These are phyloP conservation scores for Pontederia crassipes DNA, from an alignment of 176 grass and related monocot genomes.

Conservation along the genomic window DNA sequence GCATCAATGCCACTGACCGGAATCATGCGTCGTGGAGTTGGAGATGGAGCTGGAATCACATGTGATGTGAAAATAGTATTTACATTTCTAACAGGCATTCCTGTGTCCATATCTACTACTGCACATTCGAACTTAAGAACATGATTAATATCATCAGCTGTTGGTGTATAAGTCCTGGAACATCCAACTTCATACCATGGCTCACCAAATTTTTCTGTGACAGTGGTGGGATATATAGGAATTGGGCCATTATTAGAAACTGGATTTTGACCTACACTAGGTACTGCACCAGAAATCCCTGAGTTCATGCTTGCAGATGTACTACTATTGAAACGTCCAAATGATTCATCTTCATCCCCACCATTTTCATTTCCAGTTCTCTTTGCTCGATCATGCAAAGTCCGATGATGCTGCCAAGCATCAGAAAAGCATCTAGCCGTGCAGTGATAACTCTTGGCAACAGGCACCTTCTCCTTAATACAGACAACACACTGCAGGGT, in stretches of 20 bases:
- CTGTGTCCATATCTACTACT: constrained; percentile 63
- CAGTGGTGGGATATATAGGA: constrained; percentile 9
- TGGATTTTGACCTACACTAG: constrained; percentile 50
- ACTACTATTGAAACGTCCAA: constrained; percentile 63
- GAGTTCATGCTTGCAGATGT: constrained; percentile 39
- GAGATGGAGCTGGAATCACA: constrained; percentile 92
- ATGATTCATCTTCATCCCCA: constrained; percentile 80
- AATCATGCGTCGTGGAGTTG: constrained; percentile 87
- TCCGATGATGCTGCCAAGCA: constrained; percentile 93
- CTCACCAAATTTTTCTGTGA: constrained; percentile 79
- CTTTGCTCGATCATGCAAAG: constrained; percentile 85
- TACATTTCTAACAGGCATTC: constrained; percentile 34
- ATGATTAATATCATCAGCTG: constrained; percentile 93
- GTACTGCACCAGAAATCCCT: constrained; percentile 31
- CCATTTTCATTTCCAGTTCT: constrained; percentile 80
- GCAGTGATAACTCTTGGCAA: constrained; percentile 94
- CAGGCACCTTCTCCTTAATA: constrained; percentile 91
- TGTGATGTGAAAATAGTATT: constrained; percentile 86
- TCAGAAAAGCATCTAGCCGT: constrained; percentile 84
- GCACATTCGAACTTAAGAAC: constrained; percentile 89
- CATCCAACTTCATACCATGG: constrained; percentile 81
- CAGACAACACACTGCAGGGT: constrained; percentile 92
- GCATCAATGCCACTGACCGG: constrained; percentile 60
- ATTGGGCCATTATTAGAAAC: constrained; percentile 31
- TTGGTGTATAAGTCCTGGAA: constrained; percentile 71